These are phyloP conservation scores for Sphaerulina musiva DNA, from an alignment of 2,329 filamentous ascomycete species.

Conservation along the genomic window DNA sequence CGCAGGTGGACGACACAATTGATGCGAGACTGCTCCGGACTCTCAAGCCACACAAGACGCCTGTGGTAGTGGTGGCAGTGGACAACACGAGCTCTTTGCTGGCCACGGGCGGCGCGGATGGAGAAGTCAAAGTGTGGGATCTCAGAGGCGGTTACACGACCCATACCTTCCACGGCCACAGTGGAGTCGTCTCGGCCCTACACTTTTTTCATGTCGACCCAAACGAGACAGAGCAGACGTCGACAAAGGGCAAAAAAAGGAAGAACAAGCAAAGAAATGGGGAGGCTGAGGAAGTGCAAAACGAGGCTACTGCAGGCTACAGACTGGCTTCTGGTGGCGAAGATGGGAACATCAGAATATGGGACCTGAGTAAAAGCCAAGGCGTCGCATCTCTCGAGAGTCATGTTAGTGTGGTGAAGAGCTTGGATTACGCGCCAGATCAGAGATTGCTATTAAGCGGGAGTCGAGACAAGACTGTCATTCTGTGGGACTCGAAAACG, in stretches of 20 bases:
- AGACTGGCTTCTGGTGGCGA: slow-evolving; percentile 85
- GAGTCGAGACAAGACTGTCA: slow-evolving; percentile 87
- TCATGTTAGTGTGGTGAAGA: slow-evolving; percentile 90
- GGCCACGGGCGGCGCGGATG: slow-evolving; percentile 88
- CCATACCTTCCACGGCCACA: slow-evolving; percentile 90
- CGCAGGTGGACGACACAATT: slow-evolving; percentile 51
- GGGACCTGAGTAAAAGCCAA: slow-evolving; percentile 80
- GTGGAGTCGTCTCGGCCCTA: slow-evolving; percentile 82
- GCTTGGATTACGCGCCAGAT: slow-evolving; percentile 69
- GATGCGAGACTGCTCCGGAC: slow-evolving; percentile 66
- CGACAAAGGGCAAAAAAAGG: slow-evolving; percentile 37
- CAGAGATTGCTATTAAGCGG: slow-evolving; percentile 74
- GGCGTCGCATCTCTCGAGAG: slow-evolving; percentile 74
- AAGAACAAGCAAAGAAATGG: slow-evolving; percentile 45
- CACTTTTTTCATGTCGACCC: slow-evolving; percentile 69
- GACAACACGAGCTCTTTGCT: slow-evolving; percentile 84
- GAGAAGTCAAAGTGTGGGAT: slow-evolving; percentile 94
- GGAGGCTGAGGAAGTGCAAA: slow-evolving; percentile 42
- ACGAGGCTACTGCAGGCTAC: slow-evolving; percentile 55
- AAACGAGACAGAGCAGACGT: slow-evolving; percentile 14
- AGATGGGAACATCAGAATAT: slow-evolving; percentile 85
- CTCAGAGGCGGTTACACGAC: slow-evolving; percentile 83
- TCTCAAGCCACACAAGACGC: slow-evolving; percentile 82
- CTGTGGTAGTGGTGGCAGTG: slow-evolving; percentile 77
- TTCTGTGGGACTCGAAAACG: slow-evolving; percentile 78